These are phyloP conservation scores for Cryomyces antarcticus DNA, from an alignment of 495 filamentous ascomycete species.

Conservation along the genomic window DNA sequence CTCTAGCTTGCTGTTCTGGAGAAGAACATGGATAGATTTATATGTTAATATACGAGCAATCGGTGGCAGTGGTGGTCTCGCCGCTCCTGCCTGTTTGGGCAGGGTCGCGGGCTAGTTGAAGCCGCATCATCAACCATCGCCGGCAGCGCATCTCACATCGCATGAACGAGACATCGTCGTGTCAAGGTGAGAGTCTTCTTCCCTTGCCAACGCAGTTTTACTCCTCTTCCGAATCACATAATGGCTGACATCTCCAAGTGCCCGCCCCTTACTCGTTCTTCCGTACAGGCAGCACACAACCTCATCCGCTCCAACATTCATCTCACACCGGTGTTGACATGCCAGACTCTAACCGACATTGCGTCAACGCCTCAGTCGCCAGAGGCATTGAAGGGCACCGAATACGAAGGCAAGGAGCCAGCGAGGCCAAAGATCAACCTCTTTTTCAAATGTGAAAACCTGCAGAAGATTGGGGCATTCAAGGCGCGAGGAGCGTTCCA, in stretches of 20 bases:
- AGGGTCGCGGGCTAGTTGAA: too few relatives aligned
- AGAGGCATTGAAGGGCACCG: constrained; percentile 31
- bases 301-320: constrained; percentile 63
- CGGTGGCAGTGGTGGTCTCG: too few relatives aligned
- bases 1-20: too few relatives aligned
- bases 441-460: constrained; percentile 95
- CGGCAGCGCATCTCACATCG: too few relatives aligned
- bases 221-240: too few relatives aligned
- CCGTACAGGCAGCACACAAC: constrained; percentile 45
- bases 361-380: constrained; percentile 49
- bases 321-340: constrained; percentile 65
- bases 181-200: too few relatives aligned
- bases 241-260: constrained; percentile 23
- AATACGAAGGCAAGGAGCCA: constrained; percentile 34
- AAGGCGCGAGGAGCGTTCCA: constrained; percentile 85
- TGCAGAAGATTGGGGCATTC: constrained; percentile 80
- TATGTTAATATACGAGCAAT: too few relatives aligned
- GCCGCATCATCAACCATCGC: too few relatives aligned
- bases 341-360: constrained; percentile 44
- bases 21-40: too few relatives aligned
- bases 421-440: constrained; percentile 47
- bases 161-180: too few relatives aligned
- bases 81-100: too few relatives aligned
- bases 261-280: constrained; percentile 44
- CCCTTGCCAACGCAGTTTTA: too few relatives aligned